These are phyloP conservation scores for Malus hybrid DNA, from an alignment of 331 rosid genomes.

Conservation along the genomic window DNA sequence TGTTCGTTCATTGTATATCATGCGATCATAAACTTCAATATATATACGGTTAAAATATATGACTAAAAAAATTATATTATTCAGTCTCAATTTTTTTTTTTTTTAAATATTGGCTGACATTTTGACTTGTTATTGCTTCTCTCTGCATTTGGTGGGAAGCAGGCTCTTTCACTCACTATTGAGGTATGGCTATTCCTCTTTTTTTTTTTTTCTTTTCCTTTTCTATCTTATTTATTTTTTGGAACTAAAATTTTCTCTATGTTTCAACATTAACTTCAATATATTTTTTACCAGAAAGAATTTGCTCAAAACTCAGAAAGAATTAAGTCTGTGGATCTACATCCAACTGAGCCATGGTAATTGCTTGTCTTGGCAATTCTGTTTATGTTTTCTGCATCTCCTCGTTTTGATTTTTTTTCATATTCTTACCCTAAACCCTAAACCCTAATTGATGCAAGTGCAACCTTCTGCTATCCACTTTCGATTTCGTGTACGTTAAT, in stretches of 20 bases:
- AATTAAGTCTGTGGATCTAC: constrained; percentile 88
- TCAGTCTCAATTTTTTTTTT: not conserved
- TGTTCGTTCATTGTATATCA: too few relatives aligned
- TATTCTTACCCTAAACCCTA: not conserved
- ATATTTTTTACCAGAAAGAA: constrained; percentile 41
- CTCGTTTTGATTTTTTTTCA: not conserved
- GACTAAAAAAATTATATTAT: too few relatives aligned
- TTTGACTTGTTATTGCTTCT: not conserved
- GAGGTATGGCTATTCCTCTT: constrained; percentile 26
- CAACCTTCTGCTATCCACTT: too few relatives aligned
- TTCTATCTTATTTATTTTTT: not conserved
- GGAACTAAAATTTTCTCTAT: not conserved
- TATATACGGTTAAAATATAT: too few relatives aligned
- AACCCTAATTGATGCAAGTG: not conserved
- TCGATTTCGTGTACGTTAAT: too few relatives aligned
- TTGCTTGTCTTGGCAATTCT: not conserved
- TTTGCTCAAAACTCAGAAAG: constrained; percentile 87
- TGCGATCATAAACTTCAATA: too few relatives aligned
- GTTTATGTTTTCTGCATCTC: not conserved
- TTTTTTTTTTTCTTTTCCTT: not conserved
- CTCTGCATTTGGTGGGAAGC: constrained; percentile 22
- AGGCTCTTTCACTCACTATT: constrained; percentile 33
- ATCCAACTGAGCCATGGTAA: constrained; percentile 89
- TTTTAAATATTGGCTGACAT: not conserved
- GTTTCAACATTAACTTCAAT: constrained; percentile 7